Evolutionary conservation across 2,329 filamentous ascomycete species (phyloP), one percentile per base, ranked within the genome.

Genomic region (Xylaria sp.): DNA sequence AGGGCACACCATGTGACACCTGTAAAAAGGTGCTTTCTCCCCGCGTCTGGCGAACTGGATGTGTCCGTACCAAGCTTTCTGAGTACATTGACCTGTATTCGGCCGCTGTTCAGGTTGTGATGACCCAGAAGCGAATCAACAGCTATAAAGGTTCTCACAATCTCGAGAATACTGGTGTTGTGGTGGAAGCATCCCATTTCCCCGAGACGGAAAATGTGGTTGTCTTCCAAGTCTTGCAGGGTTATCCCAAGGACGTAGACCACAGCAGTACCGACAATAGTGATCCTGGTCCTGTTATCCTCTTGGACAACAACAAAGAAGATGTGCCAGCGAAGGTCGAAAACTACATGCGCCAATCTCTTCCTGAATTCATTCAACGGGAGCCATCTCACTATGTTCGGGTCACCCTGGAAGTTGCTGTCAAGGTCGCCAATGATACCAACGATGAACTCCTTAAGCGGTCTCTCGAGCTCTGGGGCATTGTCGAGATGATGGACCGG

Each of bases 401-500:
- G 9, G 76, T 81, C 18, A 85, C 84, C 2, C 74, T 88, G 26
- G 77, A 81, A 44, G 78, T 78, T 6, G 78, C 78, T 8, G 66
- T 72, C 18, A 64, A 70, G 26, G 66, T 80, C n/a, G 80, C 80
- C 0, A 72, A 74, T 37, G 68, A 76, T 43, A 78, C 77, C 6
- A 73, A 76, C 34, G 82, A 85, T 57, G 77, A 81, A 50, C 71
- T 86, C 11, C 72, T 88, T 6, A 76, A 76, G 48, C 78, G 82
- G 54, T 81, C 83, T 1, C 74, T 88, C 4, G 84, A 88, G 66
- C 75, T 88, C 2, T 88, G 85, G 85, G 81, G 82, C 0, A 75
- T 85, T 4, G 83, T 87, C 4, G 84, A 88, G 65, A 83, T 86
- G 42, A 82, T 87, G 53, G 84, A 87, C 65, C 79, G 83, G 44